Base-by-base conservation (phyloP, 495 filamentous ascomycete species). In the Copromyces sp. region DNA sequence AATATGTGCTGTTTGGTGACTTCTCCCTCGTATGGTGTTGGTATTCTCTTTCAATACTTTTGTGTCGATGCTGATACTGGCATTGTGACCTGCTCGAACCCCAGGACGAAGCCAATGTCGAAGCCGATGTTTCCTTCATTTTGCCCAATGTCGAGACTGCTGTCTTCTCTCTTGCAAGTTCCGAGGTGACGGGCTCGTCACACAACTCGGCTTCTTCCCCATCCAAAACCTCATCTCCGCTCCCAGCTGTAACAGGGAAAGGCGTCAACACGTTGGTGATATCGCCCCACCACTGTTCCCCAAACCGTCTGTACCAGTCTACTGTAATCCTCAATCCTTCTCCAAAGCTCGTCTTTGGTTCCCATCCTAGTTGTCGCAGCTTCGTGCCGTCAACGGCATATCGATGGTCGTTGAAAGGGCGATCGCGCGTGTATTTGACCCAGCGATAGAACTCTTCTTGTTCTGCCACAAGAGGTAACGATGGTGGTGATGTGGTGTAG, bases 231-330 rank as follows among this genome's bases (percentile, higher is more conserved):
- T 85, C 71, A 16, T 89, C 83, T 61, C 84, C 82, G 9, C 74
- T 78, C 69, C 84, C 85, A 7, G 82, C 82, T 17, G 89, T 87
- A 44, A 84, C 84, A 8, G 88, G 88, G 72, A 89, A 89, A 45
- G 88, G 87, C 39, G 81, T 87, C 39, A 90, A 79, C 35, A 89
- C 87, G 75, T 85, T 85, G 76, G 83, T 89, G 73, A 93, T 90
- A 83, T 94, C 86, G 75, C 89, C 89, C 91, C 91, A 93, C 91
- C 91, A 93, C 35, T 78, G 71, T 77, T 88, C 84, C 1, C 88
- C 87, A 73, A 88, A 91, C 40, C 75, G 78, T 38, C 81, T 81
- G 77, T 94, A 93, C 91, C 91, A 94, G 41, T 89, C 85, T 2
- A 93, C 89, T 4, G 91, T 93, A n/a, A 77, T 79, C 44, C 80